Conservation (phyloP, 345 rosid species). For the Rhodamnia rubescens region DNA sequence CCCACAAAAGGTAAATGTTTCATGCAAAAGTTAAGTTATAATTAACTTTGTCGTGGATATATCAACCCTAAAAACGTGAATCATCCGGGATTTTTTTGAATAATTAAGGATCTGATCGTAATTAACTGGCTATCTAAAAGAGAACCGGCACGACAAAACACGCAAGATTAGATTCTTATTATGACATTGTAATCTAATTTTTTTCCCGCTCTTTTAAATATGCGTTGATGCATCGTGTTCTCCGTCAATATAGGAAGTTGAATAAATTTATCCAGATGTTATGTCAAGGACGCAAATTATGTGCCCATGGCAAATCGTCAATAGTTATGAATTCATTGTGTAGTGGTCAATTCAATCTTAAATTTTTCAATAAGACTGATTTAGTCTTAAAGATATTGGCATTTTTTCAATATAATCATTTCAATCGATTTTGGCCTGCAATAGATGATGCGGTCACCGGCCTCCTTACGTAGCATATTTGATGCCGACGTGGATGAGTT, state of each 20-base stretch:
- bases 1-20: not conserved
- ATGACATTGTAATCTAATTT: not conserved
- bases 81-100: not conserved
- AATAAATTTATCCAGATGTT: not conserved
- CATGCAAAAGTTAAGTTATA: not conserved
- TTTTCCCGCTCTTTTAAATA: not conserved
- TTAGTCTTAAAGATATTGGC: accelerated
- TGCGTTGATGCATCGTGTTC: not conserved
- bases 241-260: not conserved
- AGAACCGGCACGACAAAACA: not conserved
- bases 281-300: not conserved
- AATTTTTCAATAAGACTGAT: accelerated
- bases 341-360: accelerated
- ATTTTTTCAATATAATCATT: no score
- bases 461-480: accelerated
- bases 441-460: accelerated
- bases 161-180: not conserved
- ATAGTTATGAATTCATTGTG: not conserved
- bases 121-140: not conserved
- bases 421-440: not conserved
- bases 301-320: not conserved
- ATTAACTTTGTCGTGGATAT: not conserved
- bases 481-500: accelerated
- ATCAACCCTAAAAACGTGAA: not conserved
- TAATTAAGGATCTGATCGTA: not conserved